These are phyloP conservation scores for Jamesozyma gamospora DNA, from an alignment of 805 yeast species.

Conservation along the genomic window DNA sequence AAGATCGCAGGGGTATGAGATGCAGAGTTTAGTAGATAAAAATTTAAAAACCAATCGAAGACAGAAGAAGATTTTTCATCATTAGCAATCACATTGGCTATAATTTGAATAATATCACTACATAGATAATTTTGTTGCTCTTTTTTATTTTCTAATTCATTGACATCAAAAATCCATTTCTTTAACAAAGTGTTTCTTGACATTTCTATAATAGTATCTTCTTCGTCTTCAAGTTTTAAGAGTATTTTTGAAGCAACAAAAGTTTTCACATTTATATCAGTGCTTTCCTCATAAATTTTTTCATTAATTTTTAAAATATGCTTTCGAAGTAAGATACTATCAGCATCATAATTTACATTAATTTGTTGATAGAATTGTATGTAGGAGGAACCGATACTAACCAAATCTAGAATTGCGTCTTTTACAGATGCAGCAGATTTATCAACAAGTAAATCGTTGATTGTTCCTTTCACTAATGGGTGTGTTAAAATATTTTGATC, in stretches of 20 bases:
- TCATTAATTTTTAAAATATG: slow-evolving; percentile 46
- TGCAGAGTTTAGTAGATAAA: slow-evolving; percentile 31
- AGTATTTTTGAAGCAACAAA: slow-evolving; percentile 44
- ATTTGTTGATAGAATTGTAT: slow-evolving; percentile 41
- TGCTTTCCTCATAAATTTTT: slow-evolving; percentile 35
- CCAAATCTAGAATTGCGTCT: slow-evolving; percentile 63
- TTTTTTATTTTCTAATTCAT: slow-evolving; percentile 4
- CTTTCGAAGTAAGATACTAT: slow-evolving; percentile 54
- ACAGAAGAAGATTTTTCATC: slow-evolving; percentile 34
- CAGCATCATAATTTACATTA: slow-evolving; percentile 39
- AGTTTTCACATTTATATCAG: slow-evolving; percentile 27
- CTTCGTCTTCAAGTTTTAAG: slow-evolving; percentile 58
- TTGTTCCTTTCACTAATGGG: slow-evolving; percentile 41
- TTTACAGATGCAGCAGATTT: slow-evolving; percentile 64
- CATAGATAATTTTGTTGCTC: slow-evolving; percentile 8
- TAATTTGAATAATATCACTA: slow-evolving; percentile 22
- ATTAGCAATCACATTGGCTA: slow-evolving; percentile 32
- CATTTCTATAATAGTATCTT: slow-evolving; percentile 39
- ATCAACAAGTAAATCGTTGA: slow-evolving; percentile 45
- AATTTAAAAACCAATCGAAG: slow-evolving; percentile 40
- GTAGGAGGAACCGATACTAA: slow-evolving; percentile 32
- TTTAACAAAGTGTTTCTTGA: slow-evolving; percentile 32
- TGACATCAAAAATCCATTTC: slow-evolving; percentile 28
- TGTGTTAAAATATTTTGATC: slow-evolving; percentile 43
- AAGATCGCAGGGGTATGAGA: slow-evolving; percentile 9